Evolutionary conservation across 257 asterid species (phyloP), one percentile per base, ranked within the genome.

Genomic region (Solanum virginianum): DNA sequence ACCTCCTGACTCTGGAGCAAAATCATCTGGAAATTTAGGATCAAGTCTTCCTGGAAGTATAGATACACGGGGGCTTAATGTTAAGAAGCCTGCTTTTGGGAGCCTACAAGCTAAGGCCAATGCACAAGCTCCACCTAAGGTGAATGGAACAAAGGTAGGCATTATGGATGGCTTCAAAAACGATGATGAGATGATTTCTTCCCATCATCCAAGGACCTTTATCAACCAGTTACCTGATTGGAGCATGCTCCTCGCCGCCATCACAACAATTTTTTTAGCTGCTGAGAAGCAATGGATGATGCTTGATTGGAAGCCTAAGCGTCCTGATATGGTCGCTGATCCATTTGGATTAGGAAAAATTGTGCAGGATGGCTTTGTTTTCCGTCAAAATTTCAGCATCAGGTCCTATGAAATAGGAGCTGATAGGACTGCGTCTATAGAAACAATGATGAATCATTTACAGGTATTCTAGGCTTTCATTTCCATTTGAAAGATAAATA

Each of bases 231-330:
- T 97, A 84, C 98, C 99, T 54, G 99, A 97, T 87, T 97, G 99
- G 99, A 97, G 98, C 90, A 94, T 95, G 97, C 97, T 97, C 81
- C 99, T 97, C 87, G 98, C 98, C 49, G 97, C 98, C 83, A 91
- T 97, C 82, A 95, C 98, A 2, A 97, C 99, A 15, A 88, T 95
- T 81, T 97, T 97, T 91, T 89, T 97, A 91, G 99, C 99, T 12
- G 98, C 99, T 15, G 99, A 97, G 90, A 97, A 95, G 91, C 98
- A 94, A 88, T 97, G 99, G 99, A 97, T 93, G 98, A 95, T 94
- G 98, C 97, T 97, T 91, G 99, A 97, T 88, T 95, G 98, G 98
- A 97, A 97, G 85, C 97, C 98, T 8, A 97, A 95, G 90, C 91
- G 98, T 77, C 85, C 97, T 43, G 98, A 97, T 84, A 88, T 89